A percentile compares a stretch with the other conserved stretches of the same genome.
Conservation (phyloP, 164 flowering plant species). For the Buxus sempervirens region DNA sequence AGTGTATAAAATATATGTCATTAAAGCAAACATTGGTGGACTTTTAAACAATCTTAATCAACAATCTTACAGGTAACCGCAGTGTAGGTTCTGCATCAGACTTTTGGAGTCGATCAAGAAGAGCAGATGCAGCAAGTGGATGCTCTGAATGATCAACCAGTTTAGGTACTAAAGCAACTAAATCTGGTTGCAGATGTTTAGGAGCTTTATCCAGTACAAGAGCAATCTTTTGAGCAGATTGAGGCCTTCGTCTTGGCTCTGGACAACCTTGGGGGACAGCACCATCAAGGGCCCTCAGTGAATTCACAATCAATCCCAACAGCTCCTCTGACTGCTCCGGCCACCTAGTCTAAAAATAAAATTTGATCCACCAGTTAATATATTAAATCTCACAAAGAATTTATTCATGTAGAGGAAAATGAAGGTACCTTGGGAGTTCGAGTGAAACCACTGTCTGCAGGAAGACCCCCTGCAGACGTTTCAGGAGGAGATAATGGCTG, state of each 20-base stretch:
- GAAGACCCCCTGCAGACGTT: slow-evolving; percentile 57
- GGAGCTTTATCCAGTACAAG: slow-evolving; percentile 98
- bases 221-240: slow-evolving; percentile 92
- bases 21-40: too few relatives aligned
- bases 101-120: slow-evolving; percentile 82
- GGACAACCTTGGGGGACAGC: slow-evolving; percentile 95
- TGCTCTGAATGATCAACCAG: slow-evolving; percentile 98
- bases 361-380: slow-evolving; percentile 7
- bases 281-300: slow-evolving; percentile 90
- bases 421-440: slow-evolving; percentile 65
- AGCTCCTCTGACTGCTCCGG: slow-evolving; percentile 97
- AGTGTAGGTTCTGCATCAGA: slow-evolving; percentile 82
- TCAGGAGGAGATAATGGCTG: slow-evolving; percentile 68
- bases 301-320: slow-evolving; percentile 94
- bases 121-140: slow-evolving; percentile 87
- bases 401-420: slow-evolving; percentile 32
- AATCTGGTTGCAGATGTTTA: slow-evolving; percentile 84
- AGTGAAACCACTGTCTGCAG: slow-evolving; percentile 45
- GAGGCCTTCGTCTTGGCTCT: slow-evolving; percentile 87
- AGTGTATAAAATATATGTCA: too few relatives aligned
- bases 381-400: slow-evolving; percentile 33
- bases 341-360: slow-evolving; percentile 62
- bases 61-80: slow-evolving; percentile 62
- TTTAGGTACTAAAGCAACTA: slow-evolving; percentile 88
- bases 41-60: too few relatives aligned